Conservation (phyloP, 805 yeast genomes). For the Myxozyma geophila region DNA sequence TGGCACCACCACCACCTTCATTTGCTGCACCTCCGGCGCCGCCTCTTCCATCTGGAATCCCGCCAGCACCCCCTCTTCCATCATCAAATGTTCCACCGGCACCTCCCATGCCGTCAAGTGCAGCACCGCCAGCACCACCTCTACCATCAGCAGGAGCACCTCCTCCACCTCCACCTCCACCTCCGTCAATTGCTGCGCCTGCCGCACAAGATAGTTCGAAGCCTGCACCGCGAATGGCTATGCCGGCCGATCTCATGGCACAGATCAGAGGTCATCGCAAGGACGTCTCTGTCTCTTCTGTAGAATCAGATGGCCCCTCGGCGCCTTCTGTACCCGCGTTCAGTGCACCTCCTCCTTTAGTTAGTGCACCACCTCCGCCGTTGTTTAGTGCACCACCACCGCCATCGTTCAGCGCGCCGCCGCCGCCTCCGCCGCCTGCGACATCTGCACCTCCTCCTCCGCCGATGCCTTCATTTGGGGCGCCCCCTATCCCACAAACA, state of each 20-base stretch:
- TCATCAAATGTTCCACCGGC: slow-evolving; percentile 43
- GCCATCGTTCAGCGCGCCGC: slow-evolving; percentile 2
- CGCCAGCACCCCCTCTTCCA: slow-evolving; percentile 41
- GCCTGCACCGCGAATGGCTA: slow-evolving; percentile 2
- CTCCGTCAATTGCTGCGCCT: background rate
- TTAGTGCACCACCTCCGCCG: slow-evolving; percentile 17
- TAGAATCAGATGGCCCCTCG: background rate
- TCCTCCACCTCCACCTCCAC: slow-evolving; percentile 16
- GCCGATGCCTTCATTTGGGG: slow-evolving; percentile 40
- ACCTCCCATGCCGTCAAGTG: slow-evolving; percentile 31
- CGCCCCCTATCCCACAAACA: slow-evolving; percentile 3
- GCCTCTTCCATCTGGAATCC: slow-evolving; percentile 23
- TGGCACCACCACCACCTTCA: slow-evolving; percentile 39
- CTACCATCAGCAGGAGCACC: slow-evolving; percentile 17
- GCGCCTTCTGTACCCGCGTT: slow-evolving; percentile 2
- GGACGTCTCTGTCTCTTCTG: background rate
- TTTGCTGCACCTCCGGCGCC: slow-evolving; percentile 32
- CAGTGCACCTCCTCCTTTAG: slow-evolving; percentile 7
- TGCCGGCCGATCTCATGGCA: slow-evolving; percentile 14
- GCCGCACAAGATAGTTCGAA: background rate
- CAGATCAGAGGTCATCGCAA: slow-evolving; percentile 12
- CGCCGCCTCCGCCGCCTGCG: slow-evolving; percentile 6
- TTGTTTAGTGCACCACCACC: slow-evolving; percentile 9
- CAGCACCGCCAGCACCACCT: slow-evolving; percentile 33
- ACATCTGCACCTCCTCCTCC: slow-evolving; percentile 30